These are phyloP conservation scores for Cudoniella acicularis DNA, from an alignment of 495 filamentous ascomycete genomes.

Conservation along the genomic window DNA sequence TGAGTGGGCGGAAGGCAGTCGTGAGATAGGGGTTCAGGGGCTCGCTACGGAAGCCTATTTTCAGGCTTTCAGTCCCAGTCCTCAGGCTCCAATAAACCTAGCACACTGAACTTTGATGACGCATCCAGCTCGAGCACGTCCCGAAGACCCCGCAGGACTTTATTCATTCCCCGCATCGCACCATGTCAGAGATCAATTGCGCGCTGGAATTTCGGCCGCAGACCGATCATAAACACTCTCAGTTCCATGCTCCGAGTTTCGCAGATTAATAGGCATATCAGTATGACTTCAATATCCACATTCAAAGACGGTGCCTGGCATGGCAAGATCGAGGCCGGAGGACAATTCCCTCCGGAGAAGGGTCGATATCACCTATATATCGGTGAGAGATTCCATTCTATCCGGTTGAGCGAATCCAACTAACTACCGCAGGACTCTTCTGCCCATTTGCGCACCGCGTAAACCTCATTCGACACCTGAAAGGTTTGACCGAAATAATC, in stretches of 20 bases:
- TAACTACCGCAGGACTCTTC: constrained; percentile 22
- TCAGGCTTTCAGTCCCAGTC: too few relatives aligned
- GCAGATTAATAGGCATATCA: background rate
- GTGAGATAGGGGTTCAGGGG: too few relatives aligned
- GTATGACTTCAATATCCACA: constrained; percentile 11
- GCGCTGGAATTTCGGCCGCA: too few relatives aligned
- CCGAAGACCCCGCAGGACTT: too few relatives aligned
- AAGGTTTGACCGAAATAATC: constrained; percentile 53
- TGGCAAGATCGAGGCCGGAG: constrained; percentile 46
- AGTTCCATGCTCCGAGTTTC: background rate
- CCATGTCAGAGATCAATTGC: too few relatives aligned
- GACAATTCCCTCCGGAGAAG: constrained; percentile 67
- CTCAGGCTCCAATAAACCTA: too few relatives aligned
- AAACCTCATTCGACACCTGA: constrained; percentile 50
- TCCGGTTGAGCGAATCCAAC: background rate
- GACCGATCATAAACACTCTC: too few relatives aligned
- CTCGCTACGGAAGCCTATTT: too few relatives aligned
- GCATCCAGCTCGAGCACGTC: too few relatives aligned
- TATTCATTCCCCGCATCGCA: too few relatives aligned
- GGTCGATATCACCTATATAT: constrained; percentile 78
- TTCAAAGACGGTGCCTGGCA: constrained; percentile 23
- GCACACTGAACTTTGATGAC: too few relatives aligned
- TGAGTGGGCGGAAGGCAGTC: too few relatives aligned
- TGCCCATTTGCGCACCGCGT: constrained; percentile 62
- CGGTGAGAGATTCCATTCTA: constrained; percentile 8